Evolutionary conservation across 2,329 filamentous ascomycete genomes (phyloP).

Genomic region (Seiridium cupressi): DNA sequence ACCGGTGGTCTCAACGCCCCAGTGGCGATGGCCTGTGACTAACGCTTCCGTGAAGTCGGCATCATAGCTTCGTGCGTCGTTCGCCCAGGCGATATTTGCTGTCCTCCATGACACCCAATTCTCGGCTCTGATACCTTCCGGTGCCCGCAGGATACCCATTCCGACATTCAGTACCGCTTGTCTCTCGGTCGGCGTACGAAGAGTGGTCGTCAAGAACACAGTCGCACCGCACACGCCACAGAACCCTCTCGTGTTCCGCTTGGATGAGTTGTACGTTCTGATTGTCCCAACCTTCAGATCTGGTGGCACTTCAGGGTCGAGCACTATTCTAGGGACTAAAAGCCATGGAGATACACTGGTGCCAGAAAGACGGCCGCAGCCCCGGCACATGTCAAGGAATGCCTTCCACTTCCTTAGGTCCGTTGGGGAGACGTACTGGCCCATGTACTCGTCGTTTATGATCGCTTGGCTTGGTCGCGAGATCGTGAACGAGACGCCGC

Average conservation of each 20-base stretch:
- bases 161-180: slow-evolving; percentile 39
- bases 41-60: slow-evolving; percentile 25
- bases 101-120: slow-evolving; percentile 46
- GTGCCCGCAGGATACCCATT: slow-evolving; percentile 40
- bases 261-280: slow-evolving; percentile 37
- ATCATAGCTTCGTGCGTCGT: neutral
- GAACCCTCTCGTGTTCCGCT: slow-evolving; percentile 37
- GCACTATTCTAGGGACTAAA: slow-evolving; percentile 34
- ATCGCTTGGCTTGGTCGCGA: slow-evolving; percentile 32
- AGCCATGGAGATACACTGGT: slow-evolving; percentile 41
- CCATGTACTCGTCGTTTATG: slow-evolving; percentile 26
- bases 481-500: slow-evolving; percentile 45
- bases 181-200: slow-evolving; percentile 23
- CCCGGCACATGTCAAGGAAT: slow-evolving; percentile 39
- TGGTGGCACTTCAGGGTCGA: slow-evolving; percentile 34
- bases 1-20: slow-evolving; percentile 34
- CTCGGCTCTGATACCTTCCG: slow-evolving; percentile 40
- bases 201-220: slow-evolving; percentile 31
- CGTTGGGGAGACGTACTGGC: slow-evolving; percentile 30
- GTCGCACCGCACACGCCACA: slow-evolving; percentile 46
- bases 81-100: slow-evolving; percentile 28
- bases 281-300: slow-evolving; percentile 39
- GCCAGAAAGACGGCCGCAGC: slow-evolving; percentile 41
- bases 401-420: slow-evolving; percentile 41
- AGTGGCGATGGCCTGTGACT: slow-evolving; percentile 34